A percentile compares a stretch with the other conserved stretches of the same genome.
These are phyloP conservation scores for Fusarium cyanostomum DNA, from an alignment of 2,329 filamentous ascomycete species.

Conservation along the genomic window DNA sequence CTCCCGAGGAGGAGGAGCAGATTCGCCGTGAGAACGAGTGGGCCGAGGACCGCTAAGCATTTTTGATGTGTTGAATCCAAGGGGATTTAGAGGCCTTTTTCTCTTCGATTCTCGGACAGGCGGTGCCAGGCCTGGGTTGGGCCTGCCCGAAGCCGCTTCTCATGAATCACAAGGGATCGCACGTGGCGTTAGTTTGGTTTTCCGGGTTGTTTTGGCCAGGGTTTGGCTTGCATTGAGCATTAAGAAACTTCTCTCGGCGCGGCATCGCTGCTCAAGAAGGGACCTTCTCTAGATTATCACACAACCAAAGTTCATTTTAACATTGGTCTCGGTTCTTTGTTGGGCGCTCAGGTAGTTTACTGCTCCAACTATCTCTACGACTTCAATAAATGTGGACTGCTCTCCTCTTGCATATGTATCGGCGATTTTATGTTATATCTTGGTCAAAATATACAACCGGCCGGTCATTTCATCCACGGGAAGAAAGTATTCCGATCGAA, in stretches of 20 bases:
- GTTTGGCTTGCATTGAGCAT: conserved; percentile 28
- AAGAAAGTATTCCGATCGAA: too few relatives aligned
- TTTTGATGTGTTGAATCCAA: not conserved
- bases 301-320: conserved; percentile 16
- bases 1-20: conserved; percentile 98
- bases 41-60: conserved; percentile 79
- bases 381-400: conserved; percentile 11
- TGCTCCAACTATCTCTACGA: conserved; percentile 3
- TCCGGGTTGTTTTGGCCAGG: conserved; percentile 31
- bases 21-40: conserved; percentile 92
- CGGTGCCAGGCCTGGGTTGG: not conserved
- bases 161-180: conserved; percentile 25
- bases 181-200: conserved; percentile 41
- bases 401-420: not conserved
- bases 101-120: not conserved
- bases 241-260: conserved; percentile 4
- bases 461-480: too few relatives aligned
- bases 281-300: conserved; percentile 11
- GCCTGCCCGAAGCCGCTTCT: conserved; percentile 2
- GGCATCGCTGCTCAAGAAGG: conserved; percentile 1
- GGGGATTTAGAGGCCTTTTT: not conserved
- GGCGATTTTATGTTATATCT: not conserved
- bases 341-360: conserved; percentile 2
- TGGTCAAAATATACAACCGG: too few relatives aligned
- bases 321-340: conserved; percentile 11